Conservation (phyloP, 2,329 filamentous ascomycete genomes). For the Clonostachys byssicola region DNA sequence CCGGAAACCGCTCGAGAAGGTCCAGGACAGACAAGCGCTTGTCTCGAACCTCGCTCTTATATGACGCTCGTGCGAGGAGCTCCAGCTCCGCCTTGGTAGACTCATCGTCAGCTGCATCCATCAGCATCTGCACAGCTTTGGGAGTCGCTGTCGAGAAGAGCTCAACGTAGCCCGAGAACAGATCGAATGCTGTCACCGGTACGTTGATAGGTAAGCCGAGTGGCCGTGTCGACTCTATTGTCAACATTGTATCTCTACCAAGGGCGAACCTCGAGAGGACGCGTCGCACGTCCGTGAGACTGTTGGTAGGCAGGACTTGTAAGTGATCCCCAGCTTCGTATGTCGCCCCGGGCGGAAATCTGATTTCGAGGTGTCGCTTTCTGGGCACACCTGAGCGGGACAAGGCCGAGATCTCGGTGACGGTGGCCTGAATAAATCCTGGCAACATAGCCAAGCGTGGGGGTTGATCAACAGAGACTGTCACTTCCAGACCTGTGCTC, state of each 20-base stretch:
- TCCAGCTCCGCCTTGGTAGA: not conserved
- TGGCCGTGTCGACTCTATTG: not conserved
- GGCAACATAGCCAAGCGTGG: no score
- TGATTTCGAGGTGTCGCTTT: no score
- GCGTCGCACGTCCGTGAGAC: not conserved
- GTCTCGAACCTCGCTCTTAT: not conserved
- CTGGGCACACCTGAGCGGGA: no score
- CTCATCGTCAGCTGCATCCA: not conserved
- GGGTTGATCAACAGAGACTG: no score
- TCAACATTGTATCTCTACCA: not conserved
- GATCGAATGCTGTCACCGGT: no score
- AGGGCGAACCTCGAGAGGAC: no score
- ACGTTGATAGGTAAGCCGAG: not conserved
- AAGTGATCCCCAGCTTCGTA: conserved; percentile 1
- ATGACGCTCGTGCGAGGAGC: not conserved
- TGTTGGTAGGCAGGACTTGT: not conserved
- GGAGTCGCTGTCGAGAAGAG: not conserved
- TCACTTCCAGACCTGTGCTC: no score
- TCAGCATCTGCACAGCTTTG: no score
- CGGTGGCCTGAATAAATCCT: no score
- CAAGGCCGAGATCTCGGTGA: no score
- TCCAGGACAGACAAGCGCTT: not conserved
- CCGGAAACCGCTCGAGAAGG: not conserved
- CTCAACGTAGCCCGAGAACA: no score
- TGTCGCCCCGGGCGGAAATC: no score